Base-by-base conservation (phyloP, 768 basidiomycete genomes). In the Naematelia aurantialba region DNA sequence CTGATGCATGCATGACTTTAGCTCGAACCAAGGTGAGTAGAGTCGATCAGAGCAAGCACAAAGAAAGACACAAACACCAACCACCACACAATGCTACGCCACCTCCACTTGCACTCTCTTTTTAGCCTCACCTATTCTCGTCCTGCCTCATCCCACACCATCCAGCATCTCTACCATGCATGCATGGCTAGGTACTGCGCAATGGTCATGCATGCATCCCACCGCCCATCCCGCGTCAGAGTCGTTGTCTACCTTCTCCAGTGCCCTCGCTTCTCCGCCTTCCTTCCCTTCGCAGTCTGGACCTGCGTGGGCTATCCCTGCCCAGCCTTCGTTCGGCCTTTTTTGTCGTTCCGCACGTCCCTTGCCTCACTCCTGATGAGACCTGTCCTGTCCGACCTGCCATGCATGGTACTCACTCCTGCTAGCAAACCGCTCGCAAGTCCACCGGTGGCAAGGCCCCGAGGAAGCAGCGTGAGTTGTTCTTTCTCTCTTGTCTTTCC, bases 401-500 rank as follows among this genome's bases (percentile, higher is more conserved):
- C n/a, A n/a, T 52, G 25, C 30, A 17, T 64, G 4, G 13, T 48
- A 24, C n/a, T 29, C 47, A 26, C 22, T 30, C 52, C 56, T 48
- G 53, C 53, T 61, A 75, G 92, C 93, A 96, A 91, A 96, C 92
- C 78, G 93, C 93, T 76, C 91, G 93, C 81, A 96, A 97, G 83
- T 96, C 93, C 58, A 96, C 94, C 66, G 94, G 94, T 88, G 92
- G 91, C 86, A 70, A 77, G 80, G 80, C 78, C 27, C 74, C 66
- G 42, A 63, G 68, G 69, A 84, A 80, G 68, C 67, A 60, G 67
- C 59, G 69, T 71, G 50, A 66, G 69, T 68, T n/a, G 21, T 27
- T 39, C 31, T 24, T 64, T 63, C 52, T 45, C 22, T 44, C 50
- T 14, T 44, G n/a, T n/a, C n/a, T n/a, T n/a, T n/a, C n/a, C n/a